Evolutionary conservation across 805 yeast genomes (phyloP).

Genomic region (Yamadazyma sp.): DNA sequence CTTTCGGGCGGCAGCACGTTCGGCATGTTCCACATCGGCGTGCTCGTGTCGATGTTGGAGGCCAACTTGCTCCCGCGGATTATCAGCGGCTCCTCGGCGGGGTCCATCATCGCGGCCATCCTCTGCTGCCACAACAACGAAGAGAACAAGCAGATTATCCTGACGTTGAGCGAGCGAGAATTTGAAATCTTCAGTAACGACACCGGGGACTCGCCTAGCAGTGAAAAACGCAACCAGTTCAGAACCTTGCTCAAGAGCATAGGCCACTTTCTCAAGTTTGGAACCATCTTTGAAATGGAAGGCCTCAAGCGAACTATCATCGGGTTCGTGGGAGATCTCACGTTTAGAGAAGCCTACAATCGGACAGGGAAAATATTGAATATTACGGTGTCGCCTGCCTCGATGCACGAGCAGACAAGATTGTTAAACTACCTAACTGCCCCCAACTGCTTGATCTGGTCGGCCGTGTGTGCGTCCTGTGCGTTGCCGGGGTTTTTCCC

Average conservation of each 20-base stretch:
- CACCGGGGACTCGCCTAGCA: background rate
- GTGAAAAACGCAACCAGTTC: slow-evolving; percentile 42
- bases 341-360: slow-evolving; percentile 92
- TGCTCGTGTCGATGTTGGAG: slow-evolving; percentile 74
- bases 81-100: slow-evolving; percentile 93
- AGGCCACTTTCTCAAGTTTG: slow-evolving; percentile 68
- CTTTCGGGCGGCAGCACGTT: slow-evolving; percentile 95
- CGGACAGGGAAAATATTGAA: slow-evolving; percentile 91
- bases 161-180: slow-evolving; percentile 57
- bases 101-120: slow-evolving; percentile 90
- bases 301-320: slow-evolving; percentile 73
- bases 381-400: slow-evolving; percentile 90
- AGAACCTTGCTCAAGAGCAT: slow-evolving; percentile 43
- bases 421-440: slow-evolving; percentile 77
- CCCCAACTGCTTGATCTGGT: slow-evolving; percentile 80
- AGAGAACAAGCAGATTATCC: slow-evolving; percentile 60
- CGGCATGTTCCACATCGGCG: slow-evolving; percentile 92
- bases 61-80: slow-evolving; percentile 78
- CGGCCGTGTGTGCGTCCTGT: slow-evolving; percentile 92
- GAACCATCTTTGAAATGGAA: slow-evolving; percentile 83
- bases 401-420: slow-evolving; percentile 87
- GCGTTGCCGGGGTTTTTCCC: slow-evolving; percentile 91
- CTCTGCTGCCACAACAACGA: slow-evolving; percentile 77
- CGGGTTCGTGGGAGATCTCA: slow-evolving; percentile 79
- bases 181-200: slow-evolving; percentile 44